phyloP scores from a whole-genome alignment of 176 grass and related monocot genomes.

The Avena sativa region DNA sequence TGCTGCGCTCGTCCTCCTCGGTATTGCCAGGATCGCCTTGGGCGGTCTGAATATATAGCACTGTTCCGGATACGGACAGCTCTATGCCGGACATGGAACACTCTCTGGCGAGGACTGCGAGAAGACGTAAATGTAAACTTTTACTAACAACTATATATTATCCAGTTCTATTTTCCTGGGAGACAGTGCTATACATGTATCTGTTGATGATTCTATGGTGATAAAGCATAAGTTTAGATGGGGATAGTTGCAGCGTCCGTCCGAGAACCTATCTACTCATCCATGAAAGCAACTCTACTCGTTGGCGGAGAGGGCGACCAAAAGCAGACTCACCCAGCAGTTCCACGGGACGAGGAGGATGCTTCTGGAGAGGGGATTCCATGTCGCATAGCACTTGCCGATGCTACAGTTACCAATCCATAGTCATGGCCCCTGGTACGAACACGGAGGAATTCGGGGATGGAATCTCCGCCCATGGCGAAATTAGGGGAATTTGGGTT shows the following conservation, averaged over 20 bases:
- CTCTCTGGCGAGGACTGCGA: background rate
- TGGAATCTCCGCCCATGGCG: no score
- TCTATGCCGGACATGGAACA: background rate
- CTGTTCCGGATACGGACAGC: background rate
- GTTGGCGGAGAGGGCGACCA: background rate
- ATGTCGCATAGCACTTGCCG: no score
- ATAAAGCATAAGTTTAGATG: background rate
- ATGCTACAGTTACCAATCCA: no score
- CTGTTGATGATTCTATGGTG: no score
- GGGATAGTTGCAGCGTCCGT: no score
- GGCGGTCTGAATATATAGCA: constrained; percentile 29
- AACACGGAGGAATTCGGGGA: background rate
- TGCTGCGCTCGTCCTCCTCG: background rate
- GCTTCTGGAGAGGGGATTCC: background rate
- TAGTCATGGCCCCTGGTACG: no score
- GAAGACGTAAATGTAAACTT: constrained; percentile 1
- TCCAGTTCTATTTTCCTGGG: background rate
- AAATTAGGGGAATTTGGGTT: no score
- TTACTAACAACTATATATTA: background rate
- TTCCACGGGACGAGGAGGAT: background rate
- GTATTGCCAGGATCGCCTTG: background rate
- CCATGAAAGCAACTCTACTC: background rate
- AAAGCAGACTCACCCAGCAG: background rate
- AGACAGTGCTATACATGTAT: no score
- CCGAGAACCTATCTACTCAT: background rate